phyloP scores from a whole-genome alignment of 2,329 filamentous ascomycete genomes.

The Calonectria fujianensis region DNA sequence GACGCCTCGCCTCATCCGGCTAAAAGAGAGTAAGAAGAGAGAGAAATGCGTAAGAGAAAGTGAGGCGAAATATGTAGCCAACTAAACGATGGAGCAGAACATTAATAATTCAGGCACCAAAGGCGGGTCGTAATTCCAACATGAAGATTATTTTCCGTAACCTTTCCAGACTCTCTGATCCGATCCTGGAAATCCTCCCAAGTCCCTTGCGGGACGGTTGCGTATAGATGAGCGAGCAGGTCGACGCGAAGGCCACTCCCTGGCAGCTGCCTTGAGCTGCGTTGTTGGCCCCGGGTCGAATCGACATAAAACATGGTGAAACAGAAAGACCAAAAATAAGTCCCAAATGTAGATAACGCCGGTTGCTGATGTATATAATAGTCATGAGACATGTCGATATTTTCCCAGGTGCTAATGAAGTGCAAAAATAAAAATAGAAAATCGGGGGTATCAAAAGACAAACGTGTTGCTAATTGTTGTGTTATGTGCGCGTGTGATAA shows the following conservation, averaged over 20 bases:
- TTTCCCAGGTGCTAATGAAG: conserved; percentile 53
- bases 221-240: conserved; percentile 31
- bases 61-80: conserved; percentile 26
- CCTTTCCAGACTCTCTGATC: conserved; percentile 40
- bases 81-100: conserved; percentile 21
- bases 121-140: conserved; percentile 41
- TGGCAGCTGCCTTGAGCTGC: conserved; percentile 42
- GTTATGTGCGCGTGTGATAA: conserved; percentile 55
- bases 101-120: conserved; percentile 27
- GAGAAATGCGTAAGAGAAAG: conserved; percentile 26
- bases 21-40: conserved; percentile 28
- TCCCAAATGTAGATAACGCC: conserved; percentile 54
- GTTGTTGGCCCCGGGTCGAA: conserved; percentile 36
- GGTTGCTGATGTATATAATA: conserved; percentile 57
- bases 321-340: conserved; percentile 49
- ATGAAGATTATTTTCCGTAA: conserved; percentile 35
- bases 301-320: conserved; percentile 44
- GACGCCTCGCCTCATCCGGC: conserved; percentile 33
- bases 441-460: conserved; percentile 61
- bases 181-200: conserved; percentile 33
- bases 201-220: conserved; percentile 34
- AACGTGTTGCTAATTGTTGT: conserved; percentile 56
- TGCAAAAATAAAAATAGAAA: conserved; percentile 51
- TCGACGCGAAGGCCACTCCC: conserved; percentile 39
- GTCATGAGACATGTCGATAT: conserved; percentile 56